Percentiles rank a stretch among this genome's conserved stretches.
Evolutionary conservation across 352 stramenopile species (phyloP).

Genomic region (Lagenidium giganteum): DNA sequence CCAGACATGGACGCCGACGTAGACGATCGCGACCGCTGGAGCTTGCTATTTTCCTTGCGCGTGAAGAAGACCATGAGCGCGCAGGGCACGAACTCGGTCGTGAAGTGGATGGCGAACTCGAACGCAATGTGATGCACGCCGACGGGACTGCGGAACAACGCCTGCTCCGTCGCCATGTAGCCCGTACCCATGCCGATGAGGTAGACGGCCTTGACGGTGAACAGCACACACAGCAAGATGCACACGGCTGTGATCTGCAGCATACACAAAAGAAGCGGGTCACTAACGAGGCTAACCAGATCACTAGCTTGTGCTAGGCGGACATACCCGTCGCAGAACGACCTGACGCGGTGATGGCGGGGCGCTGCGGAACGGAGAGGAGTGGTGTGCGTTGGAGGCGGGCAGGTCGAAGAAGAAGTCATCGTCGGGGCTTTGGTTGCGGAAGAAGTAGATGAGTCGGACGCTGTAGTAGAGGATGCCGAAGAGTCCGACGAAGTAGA

Average conservation of each 20-base stretch:
- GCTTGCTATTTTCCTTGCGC: constrained; percentile 27
- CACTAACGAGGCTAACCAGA: neutral
- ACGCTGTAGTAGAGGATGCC: constrained; percentile 79
- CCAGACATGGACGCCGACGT: constrained; percentile 23
- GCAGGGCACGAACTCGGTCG: constrained; percentile 67
- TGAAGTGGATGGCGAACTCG: constrained; percentile 69
- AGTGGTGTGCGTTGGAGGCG: constrained; percentile 13
- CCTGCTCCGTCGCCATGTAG: constrained; percentile 52
- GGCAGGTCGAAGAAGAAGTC: constrained; percentile 83
- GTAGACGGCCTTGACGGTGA: constrained; percentile 60
- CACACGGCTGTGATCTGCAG: constrained; percentile 71
- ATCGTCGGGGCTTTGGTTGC: constrained; percentile 60
- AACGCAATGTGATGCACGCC: constrained; percentile 66
- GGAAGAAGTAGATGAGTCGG: constrained; percentile 77
- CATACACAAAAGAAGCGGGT: neutral
- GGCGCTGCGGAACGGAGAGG: constrained; percentile 12
- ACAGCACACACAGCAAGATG: constrained; percentile 64
- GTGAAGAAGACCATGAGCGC: constrained; percentile 68
- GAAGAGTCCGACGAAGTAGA: constrained; percentile 64
- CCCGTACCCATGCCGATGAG: constrained; percentile 65
- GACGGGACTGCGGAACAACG: constrained; percentile 51
- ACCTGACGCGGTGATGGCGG: constrained; percentile 44
- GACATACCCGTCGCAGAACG: constrained; percentile 54
- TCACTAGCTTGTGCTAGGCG: too few species aligned
- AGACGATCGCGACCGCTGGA: constrained; percentile 19